phyloP scores from a whole-genome alignment of 2,329 filamentous ascomycete genomes.

The Epichloe gansuensis region DNA sequence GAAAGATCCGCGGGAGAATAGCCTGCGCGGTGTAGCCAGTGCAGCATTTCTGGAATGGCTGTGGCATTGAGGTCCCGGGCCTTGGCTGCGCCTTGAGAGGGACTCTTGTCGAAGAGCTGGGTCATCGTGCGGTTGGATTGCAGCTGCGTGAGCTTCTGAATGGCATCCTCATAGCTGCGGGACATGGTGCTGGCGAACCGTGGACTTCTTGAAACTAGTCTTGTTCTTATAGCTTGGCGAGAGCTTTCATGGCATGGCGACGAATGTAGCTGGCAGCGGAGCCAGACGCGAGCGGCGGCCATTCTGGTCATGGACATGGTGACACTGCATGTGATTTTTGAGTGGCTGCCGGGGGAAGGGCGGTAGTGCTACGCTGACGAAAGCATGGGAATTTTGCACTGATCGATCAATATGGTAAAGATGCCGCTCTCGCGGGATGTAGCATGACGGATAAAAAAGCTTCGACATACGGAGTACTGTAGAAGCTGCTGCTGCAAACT shows the following conservation, averaged over 20 bases:
- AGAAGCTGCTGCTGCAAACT: neutral
- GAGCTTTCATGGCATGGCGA: neutral
- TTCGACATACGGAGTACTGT: too few species aligned
- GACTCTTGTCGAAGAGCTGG: slow-evolving; percentile 28
- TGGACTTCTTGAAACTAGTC: neutral
- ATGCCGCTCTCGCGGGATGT: too few species aligned
- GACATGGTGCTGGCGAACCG: slow-evolving; percentile 7
- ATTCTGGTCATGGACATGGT: neutral
- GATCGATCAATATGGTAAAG: too few species aligned
- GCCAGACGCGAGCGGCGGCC: neutral
- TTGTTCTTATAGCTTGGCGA: neutral
- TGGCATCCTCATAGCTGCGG: slow-evolving; percentile 49
- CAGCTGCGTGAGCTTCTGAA: slow-evolving; percentile 60
- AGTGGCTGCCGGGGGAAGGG: too few species aligned
- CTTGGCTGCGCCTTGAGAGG: slow-evolving; percentile 30
- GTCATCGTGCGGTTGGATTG: slow-evolving; percentile 65
- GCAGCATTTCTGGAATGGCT: slow-evolving; percentile 70
- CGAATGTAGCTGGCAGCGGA: neutral
- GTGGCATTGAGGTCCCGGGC: slow-evolving; percentile 47
- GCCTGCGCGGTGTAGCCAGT: slow-evolving; percentile 64
- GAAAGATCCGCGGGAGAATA: slow-evolving; percentile 43
- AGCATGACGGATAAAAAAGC: too few species aligned
- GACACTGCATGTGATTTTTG: neutral
- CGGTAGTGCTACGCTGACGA: too few species aligned
- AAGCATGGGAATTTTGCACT: too few species aligned